phyloP scores from a whole-genome alignment of 352 stramenopile species.

The Phytopythium ostracodes region DNA sequence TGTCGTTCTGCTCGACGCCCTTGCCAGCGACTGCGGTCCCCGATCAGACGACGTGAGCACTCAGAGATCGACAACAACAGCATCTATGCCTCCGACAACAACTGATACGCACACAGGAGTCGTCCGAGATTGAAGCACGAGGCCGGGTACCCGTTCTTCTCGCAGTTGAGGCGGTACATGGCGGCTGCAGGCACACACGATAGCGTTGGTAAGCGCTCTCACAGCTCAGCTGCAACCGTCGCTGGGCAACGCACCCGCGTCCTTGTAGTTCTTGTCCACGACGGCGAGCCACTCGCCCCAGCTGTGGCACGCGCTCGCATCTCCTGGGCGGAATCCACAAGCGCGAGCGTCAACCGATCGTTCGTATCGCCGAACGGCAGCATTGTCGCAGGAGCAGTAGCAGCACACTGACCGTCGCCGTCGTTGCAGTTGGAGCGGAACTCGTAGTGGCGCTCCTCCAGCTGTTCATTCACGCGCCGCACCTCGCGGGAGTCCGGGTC shows the following conservation, averaged over 20 bases:
- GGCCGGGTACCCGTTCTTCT: conserved; percentile 71
- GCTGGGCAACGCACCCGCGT: conserved; percentile 35
- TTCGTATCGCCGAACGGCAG: too few species aligned
- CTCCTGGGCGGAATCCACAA: conserved; percentile 20
- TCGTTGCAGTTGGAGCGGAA: conserved; percentile 87
- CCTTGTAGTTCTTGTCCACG: conserved; percentile 83
- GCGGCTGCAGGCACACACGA: conserved; percentile 24
- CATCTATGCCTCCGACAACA: not conserved
- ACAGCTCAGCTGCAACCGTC: too few species aligned
- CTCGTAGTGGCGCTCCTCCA: conserved; percentile 85
- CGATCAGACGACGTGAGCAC: not conserved
- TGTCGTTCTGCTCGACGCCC: conserved; percentile 63
- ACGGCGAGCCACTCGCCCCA: conserved; percentile 86
- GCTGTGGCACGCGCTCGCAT: conserved; percentile 83
- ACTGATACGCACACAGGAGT: conserved; percentile 54
- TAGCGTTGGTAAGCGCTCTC: conserved; percentile 24
- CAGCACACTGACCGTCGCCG: conserved; percentile 36
- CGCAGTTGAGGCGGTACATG: conserved; percentile 84
- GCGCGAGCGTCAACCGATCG: not conserved
- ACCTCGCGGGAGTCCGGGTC: conserved; percentile 61
- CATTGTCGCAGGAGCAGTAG: too few species aligned
- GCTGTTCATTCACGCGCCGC: conserved; percentile 74
- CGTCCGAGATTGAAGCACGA: conserved; percentile 87
- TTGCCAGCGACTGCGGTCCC: conserved; percentile 70
- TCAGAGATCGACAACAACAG: not conserved